Evolutionary conservation across 176 grass and related monocot species (phyloP).

Genomic region (Lolium rigidum): DNA sequence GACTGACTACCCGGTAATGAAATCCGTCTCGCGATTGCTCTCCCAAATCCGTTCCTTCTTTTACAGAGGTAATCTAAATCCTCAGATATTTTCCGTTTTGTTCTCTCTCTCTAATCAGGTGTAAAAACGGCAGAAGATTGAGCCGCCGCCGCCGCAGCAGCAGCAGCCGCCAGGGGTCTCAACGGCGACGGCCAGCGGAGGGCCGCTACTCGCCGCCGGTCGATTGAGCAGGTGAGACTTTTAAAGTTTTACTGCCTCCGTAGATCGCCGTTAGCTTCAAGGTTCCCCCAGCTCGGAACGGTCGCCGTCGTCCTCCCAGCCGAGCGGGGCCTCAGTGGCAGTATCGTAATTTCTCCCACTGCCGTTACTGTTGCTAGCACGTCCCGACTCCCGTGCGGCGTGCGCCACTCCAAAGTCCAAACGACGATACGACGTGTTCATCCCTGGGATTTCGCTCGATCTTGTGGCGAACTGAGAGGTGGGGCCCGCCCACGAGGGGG

Average conservation of each 20-base stretch:
- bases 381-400: no score
- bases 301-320: not conserved
- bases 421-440: not conserved
- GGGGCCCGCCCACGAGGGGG: not conserved
- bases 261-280: not conserved
- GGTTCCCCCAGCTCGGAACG: not conserved
- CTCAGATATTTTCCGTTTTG: not conserved
- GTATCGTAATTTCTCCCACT: not conserved
- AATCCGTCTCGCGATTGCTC: not conserved
- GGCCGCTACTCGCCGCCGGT: not conserved
- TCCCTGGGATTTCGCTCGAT: constrained; percentile 8
- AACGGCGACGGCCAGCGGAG: no score
- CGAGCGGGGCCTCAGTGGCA: constrained; percentile 23
- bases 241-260: not conserved
- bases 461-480: not conserved
- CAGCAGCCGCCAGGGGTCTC: not conserved
- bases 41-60: not conserved
- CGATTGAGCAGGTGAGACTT: constrained; percentile 23
- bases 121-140: not conserved
- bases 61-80: not conserved
- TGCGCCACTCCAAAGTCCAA: not conserved
- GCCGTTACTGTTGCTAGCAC: not conserved
- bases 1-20: not conserved
- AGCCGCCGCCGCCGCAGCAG: not conserved
- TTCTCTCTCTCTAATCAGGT: not conserved